Evolutionary conservation across 306 rosid species (phyloP).

Genomic region (Quercus ilex): DNA sequence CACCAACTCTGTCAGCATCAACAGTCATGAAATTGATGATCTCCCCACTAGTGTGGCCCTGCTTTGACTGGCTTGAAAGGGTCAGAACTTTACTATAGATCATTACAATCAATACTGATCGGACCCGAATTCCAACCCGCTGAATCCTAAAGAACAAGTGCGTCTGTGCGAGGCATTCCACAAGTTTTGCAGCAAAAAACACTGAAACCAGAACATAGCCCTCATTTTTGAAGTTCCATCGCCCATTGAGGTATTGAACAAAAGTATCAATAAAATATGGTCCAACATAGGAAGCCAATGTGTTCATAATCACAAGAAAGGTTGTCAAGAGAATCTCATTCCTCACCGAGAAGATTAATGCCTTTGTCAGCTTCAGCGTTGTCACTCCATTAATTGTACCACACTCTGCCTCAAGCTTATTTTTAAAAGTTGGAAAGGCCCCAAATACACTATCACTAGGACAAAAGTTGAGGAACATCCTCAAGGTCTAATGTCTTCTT

Average conservation of each 20-base stretch:
- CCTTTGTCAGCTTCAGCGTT: constrained; percentile 30
- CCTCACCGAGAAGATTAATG: constrained; percentile 32
- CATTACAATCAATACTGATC: constrained; percentile 30
- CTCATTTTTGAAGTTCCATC: constrained; percentile 25
- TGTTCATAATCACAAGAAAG: constrained; percentile 9
- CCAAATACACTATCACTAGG: constrained; percentile 45
- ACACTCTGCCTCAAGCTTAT: constrained; percentile 31
- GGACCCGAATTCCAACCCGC: constrained; percentile 30
- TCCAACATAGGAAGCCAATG: constrained; percentile 46
- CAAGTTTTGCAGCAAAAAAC: constrained; percentile 38
- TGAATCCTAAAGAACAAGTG: constrained; percentile 42
- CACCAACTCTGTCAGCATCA: constrained; percentile 51
- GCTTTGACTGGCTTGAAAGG: constrained; percentile 48
- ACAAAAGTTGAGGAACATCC: constrained; percentile 65
- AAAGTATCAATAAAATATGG: constrained; percentile 45
- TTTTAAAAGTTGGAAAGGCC: constrained; percentile 37
- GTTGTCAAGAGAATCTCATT: constrained; percentile 32
- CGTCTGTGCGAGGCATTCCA: constrained; percentile 42
- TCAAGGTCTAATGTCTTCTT: constrained; percentile 64
- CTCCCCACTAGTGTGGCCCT: constrained; percentile 43
- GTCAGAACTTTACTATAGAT: constrained; percentile 45
- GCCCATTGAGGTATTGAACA: constrained; percentile 46
- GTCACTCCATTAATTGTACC: constrained; percentile 23
- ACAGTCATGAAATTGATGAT: constrained; percentile 47
- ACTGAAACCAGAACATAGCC: constrained; percentile 41